Conservation (phyloP, 73 alveolate genomes). For the Paramecium primaurelia region DNA sequence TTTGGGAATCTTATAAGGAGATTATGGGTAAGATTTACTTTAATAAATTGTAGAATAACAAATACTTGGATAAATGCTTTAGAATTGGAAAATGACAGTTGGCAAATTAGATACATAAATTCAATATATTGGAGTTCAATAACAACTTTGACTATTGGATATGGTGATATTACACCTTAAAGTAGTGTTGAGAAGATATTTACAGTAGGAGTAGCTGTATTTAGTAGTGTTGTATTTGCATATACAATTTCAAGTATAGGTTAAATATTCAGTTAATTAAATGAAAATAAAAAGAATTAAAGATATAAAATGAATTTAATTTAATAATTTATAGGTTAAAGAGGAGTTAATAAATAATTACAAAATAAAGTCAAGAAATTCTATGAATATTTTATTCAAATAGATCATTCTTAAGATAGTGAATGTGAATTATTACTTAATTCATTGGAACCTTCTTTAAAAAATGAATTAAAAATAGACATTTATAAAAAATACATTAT, state of each 20-base stretch:
- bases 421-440: constrained; percentile 21
- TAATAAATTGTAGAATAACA: neutral
- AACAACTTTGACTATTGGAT: constrained; percentile 56
- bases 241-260: constrained; percentile 48
- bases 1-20: neutral
- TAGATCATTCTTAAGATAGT: constrained; percentile 48
- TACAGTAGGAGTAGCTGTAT: neutral
- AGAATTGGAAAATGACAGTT: neutral
- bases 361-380: constrained; percentile 45
- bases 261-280: constrained; percentile 43
- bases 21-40: constrained; percentile 9
- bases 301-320: constrained; percentile 35
- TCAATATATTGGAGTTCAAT: constrained; percentile 56
- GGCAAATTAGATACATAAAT: neutral
- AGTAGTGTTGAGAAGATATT: neutral
- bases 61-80: neutral
- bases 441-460: constrained; percentile 19
- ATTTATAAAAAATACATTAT: neutral
- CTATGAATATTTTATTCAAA: constrained; percentile 34
- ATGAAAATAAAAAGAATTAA: constrained; percentile 34
- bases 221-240: constrained; percentile 50
- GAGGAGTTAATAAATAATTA: constrained; percentile 17
- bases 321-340: neutral
- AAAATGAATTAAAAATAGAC: constrained; percentile 38
- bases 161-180: constrained; percentile 59